phyloP scores from a whole-genome alignment of 495 filamentous ascomycete species.

The Penicillium ochrochloron region DNA sequence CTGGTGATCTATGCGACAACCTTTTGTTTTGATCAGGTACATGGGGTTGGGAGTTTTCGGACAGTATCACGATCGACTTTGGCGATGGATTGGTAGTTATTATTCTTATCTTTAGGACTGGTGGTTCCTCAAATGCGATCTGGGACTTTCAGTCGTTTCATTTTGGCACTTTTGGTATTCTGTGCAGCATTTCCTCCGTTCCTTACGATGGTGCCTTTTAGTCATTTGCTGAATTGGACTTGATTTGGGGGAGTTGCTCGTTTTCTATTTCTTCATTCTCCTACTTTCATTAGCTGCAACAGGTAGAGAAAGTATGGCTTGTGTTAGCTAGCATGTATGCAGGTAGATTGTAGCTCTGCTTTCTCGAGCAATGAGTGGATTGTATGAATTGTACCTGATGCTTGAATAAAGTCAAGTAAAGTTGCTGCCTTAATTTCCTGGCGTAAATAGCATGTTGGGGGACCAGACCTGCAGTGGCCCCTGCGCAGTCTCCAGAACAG shows the following conservation, averaged over 20 bases:
- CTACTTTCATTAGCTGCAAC: background rate
- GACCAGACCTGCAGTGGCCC: constrained; percentile 12
- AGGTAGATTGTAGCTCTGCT: background rate
- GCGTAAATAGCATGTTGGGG: background rate
- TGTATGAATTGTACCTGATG: no score
- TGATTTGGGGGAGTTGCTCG: background rate
- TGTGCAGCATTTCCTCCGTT: background rate
- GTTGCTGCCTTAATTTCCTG: background rate
- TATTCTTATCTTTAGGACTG: constrained; percentile 14
- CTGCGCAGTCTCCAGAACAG: constrained; percentile 3
- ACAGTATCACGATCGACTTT: constrained; percentile 1
- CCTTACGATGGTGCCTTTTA: background rate
- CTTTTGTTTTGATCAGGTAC: constrained; percentile 17
- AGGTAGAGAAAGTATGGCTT: background rate
- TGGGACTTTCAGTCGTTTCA: constrained; percentile 11
- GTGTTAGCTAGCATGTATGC: background rate
- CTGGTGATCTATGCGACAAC: background rate
- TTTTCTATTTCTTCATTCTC: background rate
- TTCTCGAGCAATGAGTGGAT: background rate
- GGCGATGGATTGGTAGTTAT: background rate
- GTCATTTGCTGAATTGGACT: background rate
- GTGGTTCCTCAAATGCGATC: background rate
- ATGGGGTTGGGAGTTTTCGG: constrained; percentile 23
- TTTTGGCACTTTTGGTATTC: constrained; percentile 1
- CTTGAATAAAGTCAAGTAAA: no score